A percentile compares a stretch with the other conserved stretches of the same genome.
Evolutionary conservation across 768 basidiomycete species (phyloP).

Genomic region (Leccinum pellstonianum): DNA sequence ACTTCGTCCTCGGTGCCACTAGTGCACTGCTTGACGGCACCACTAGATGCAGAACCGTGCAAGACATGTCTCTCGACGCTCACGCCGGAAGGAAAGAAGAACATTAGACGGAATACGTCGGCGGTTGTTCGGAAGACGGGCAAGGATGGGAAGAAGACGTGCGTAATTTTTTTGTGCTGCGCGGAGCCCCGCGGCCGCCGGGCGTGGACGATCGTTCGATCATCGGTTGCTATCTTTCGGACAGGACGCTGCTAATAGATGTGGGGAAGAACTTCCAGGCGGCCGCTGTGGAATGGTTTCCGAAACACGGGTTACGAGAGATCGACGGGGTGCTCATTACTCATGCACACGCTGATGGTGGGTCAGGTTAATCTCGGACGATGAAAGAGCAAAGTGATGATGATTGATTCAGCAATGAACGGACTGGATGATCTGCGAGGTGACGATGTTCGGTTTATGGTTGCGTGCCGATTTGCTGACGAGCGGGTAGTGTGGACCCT

Average conservation of each 20-base stretch:
- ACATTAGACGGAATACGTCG: slow-evolving; percentile 82
- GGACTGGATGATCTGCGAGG: slow-evolving; percentile 88
- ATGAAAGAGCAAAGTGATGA: not conserved
- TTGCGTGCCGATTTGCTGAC: slow-evolving; percentile 5
- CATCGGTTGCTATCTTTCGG: not conserved
- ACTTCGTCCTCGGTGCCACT: slow-evolving; percentile 73
- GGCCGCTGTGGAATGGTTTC: slow-evolving; percentile 56
- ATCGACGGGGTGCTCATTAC: slow-evolving; percentile 81
- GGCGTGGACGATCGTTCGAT: slow-evolving; percentile 5
- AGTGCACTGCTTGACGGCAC: slow-evolving; percentile 72
- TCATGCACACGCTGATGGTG: slow-evolving; percentile 84
- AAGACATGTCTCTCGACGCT: slow-evolving; percentile 67
- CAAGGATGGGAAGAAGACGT: slow-evolving; percentile 47
- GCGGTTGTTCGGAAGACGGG: slow-evolving; percentile 54
- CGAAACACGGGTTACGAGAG: slow-evolving; percentile 67
- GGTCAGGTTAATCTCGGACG: slow-evolving; percentile 2
- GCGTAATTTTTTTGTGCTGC: slow-evolving; percentile 24
- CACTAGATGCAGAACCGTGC: slow-evolving; percentile 49
- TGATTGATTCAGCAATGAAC: slow-evolving; percentile 63
- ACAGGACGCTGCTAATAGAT: slow-evolving; percentile 77
- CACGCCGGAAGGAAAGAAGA: slow-evolving; percentile 73
- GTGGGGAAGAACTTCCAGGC: slow-evolving; percentile 82
- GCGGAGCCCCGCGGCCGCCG: not conserved
- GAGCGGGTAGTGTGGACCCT: slow-evolving; percentile 68
- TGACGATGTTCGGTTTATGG: slow-evolving; percentile 20